These are phyloP conservation scores for Monascus purpureus DNA, from an alignment of 495 filamentous ascomycete genomes.

Conservation along the genomic window DNA sequence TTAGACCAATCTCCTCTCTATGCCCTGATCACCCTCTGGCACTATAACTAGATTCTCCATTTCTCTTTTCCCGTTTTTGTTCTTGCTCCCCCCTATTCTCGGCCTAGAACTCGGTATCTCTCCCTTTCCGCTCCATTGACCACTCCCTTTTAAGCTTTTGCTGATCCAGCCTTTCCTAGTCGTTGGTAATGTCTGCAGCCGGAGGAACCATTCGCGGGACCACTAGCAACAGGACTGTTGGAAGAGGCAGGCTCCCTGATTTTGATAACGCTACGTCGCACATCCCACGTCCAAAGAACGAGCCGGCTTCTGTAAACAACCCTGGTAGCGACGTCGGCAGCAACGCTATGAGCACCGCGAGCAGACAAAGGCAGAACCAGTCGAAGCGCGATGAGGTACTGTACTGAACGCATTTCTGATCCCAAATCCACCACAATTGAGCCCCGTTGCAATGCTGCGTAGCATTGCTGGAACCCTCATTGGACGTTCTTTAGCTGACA, in stretches of 20 bases:
- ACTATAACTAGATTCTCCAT: slow-evolving; percentile 3
- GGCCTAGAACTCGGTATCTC: slow-evolving; percentile 16
- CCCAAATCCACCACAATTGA: no score
- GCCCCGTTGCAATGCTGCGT: no score
- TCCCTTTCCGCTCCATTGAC: slow-evolving; percentile 6
- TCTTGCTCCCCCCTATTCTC: neutral
- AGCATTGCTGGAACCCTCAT: no score
- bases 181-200: slow-evolving; percentile 41
- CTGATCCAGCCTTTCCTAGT: neutral
- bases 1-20: slow-evolving; percentile 1
- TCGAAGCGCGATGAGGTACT: slow-evolving; percentile 93
- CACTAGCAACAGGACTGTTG: slow-evolving; percentile 31
- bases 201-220: slow-evolving; percentile 35
- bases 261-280: slow-evolving; percentile 58
- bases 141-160: neutral
- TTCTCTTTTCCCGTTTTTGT: neutral
- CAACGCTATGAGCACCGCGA: slow-evolving; percentile 52
- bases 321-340: slow-evolving; percentile 36
- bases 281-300: slow-evolving; percentile 75
- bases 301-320: slow-evolving; percentile 26
- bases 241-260: slow-evolving; percentile 50
- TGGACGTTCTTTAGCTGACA: neutral
- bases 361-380: slow-evolving; percentile 83
- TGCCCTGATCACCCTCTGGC: neutral
- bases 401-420: neutral